These are phyloP conservation scores for Grigorovia jiainica DNA, from an alignment of 805 yeast genomes.

Conservation along the genomic window DNA sequence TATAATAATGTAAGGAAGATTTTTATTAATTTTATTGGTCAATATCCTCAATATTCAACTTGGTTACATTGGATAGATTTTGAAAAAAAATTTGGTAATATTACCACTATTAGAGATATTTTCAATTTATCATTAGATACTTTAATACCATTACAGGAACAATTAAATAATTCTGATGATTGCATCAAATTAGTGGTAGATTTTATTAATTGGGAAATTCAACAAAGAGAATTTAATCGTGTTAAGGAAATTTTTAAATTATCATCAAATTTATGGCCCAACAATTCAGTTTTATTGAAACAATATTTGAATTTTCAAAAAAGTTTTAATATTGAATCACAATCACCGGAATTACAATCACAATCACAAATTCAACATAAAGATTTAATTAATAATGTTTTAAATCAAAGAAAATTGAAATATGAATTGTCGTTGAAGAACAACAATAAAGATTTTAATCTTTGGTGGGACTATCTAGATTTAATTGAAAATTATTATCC, in stretches of 20 bases:
- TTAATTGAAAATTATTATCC: conserved; percentile 35
- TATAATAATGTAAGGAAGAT: conserved; percentile 47
- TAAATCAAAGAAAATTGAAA: conserved; percentile 42
- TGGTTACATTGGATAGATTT: conserved; percentile 75
- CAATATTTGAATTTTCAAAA: conserved; percentile 53
- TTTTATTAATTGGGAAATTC: conserved; percentile 65
- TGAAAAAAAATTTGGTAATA: conserved; percentile 46
- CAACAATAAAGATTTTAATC: conserved; percentile 54
- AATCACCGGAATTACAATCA: too few relatives aligned
- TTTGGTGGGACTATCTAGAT: conserved; percentile 73
- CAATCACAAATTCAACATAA: too few relatives aligned
- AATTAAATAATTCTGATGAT: conserved; percentile 28
- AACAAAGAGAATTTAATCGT: conserved; percentile 51
- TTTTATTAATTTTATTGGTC: conserved; percentile 45
- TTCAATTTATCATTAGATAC: conserved; percentile 60
- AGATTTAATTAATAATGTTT: conserved; percentile 45
- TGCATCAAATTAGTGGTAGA: conserved; percentile 29
- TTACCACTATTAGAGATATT: conserved; percentile 46
- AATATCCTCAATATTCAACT: conserved; percentile 42
- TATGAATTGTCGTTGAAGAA: conserved; percentile 41
- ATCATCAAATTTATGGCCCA: conserved; percentile 39
- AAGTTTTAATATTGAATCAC: conserved; percentile 50
- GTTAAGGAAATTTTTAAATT: conserved; percentile 47
- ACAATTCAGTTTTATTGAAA: conserved; percentile 30
- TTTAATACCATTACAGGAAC: conserved; percentile 19